Evolutionary conservation across 129 eudicot species (phyloP).

Genomic region (Pittosporum tobira): DNA sequence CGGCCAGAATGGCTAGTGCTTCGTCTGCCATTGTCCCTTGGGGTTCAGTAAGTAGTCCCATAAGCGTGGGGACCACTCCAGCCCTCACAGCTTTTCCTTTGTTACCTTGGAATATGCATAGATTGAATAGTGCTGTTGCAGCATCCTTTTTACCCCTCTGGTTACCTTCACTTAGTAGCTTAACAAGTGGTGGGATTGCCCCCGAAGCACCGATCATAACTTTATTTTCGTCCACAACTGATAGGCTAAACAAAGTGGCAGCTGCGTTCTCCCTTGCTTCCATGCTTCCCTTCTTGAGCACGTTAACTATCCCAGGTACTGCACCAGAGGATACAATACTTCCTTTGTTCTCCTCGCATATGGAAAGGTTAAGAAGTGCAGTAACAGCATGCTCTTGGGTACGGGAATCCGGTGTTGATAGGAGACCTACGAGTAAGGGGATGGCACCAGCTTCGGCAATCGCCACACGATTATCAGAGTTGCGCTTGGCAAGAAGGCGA

Average conservation of each 20-base stretch:
- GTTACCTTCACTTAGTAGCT: conserved; percentile 62
- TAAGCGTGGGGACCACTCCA: conserved; percentile 53
- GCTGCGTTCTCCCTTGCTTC: conserved; percentile 96
- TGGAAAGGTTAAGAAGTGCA: conserved; percentile 86
- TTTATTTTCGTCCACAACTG: conserved; percentile 80
- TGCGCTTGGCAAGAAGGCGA: conserved; percentile 89
- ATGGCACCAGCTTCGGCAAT: conserved; percentile 94
- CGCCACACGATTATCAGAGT: conserved; percentile 83
- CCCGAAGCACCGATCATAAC: conserved; percentile 70
- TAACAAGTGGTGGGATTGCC: conserved; percentile 78
- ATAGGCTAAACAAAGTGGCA: conserved; percentile 86
- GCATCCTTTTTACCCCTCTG: conserved; percentile 94
- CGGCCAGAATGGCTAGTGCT: conserved; percentile 75
- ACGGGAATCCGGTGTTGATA: conserved; percentile 69
- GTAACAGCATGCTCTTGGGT: conserved; percentile 94
- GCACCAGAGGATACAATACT: conserved; percentile 71
- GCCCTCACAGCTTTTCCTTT: conserved; percentile 91
- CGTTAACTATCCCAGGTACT: conserved; percentile 84
- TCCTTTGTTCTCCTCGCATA: conserved; percentile 80
- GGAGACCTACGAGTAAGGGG: conserved; percentile 64
- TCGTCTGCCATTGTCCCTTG: conserved; percentile 83
- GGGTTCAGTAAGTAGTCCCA: conserved; percentile 71
- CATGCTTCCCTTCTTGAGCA: conserved; percentile 78
- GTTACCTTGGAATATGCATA: conserved; percentile 90
- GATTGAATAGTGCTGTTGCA: conserved; percentile 81